Base-by-base conservation (phyloP, 345 rosid species). In the Tarenaya hassleriana region DNA sequence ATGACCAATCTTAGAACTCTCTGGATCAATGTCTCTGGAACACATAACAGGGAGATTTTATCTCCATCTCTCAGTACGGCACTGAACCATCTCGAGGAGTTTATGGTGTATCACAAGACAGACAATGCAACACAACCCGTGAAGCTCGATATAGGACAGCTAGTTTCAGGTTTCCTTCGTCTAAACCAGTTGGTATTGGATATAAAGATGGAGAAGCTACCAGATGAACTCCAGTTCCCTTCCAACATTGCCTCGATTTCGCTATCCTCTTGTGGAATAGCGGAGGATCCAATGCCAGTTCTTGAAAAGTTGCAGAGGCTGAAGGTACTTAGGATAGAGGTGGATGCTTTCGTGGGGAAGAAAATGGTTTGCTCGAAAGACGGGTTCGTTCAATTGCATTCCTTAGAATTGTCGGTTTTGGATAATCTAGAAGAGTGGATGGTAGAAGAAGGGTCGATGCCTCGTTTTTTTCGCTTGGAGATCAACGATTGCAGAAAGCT, bases 261-360 rank as follows among this genome's bases (percentile, higher is more conserved):
- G 21, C 41, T 76, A 43, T 32, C 55, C 43, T 20, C 55, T 10
- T 71, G 82, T 7, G 14, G 15, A 13, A 60, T 79, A 16, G 0
- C 5, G 1, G 77, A 69, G 29, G 79, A 72, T 42, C 79, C 82
- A 10, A 76, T 76, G 74, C 52, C 61, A 40, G 68, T 63, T 14
- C 66, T 76, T 12, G 77, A 63, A 62, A 74, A 64, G 64, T 48
- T 79, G 57, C 73, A 53, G 4, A 47, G 33, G 64, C 60, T 76
- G 16, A 62, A 67, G 41, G 27, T 47, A 47, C 55, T 76, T 17
- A 46, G 54, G 16, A 37, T 62, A 62, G 71, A 61, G 17, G 27
- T 65, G 56, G 29, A 47, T 16, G 46, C 69, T 4, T 74, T 63
- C 17, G n/a, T 5, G 4, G 82, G 76, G 29, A 69, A 46, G 16